phyloP scores from a whole-genome alignment of 352 stramenopile genomes.

The Globisporangium irregulare region DNA sequence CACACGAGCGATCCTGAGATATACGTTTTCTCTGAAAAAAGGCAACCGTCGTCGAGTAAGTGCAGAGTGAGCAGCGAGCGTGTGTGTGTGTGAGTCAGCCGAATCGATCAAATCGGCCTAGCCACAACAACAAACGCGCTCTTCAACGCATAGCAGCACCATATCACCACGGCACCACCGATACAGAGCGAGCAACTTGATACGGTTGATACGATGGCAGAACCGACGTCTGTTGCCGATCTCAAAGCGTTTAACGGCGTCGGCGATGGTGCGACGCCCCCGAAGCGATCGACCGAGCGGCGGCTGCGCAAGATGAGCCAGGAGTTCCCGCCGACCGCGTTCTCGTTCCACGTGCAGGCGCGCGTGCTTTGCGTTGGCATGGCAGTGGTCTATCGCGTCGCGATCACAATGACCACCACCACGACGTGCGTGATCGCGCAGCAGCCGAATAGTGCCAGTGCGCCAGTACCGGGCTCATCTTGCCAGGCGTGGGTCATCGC shows the following conservation, averaged over 20 bases:
- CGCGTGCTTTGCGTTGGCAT: constrained; percentile 52
- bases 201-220: not conserved
- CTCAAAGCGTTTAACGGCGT: not conserved
- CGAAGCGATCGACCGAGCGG: constrained; percentile 27
- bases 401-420: constrained; percentile 25
- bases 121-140: not conserved
- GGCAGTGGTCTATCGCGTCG: constrained; percentile 58
- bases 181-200: not conserved
- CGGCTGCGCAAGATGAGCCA: constrained; percentile 63
- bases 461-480: constrained; percentile 18
- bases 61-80: not conserved
- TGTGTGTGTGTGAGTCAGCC: not conserved
- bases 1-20: not conserved
- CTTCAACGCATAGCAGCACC: not conserved
- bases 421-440: constrained; percentile 18
- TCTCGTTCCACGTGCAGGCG: constrained; percentile 42
- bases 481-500: constrained; percentile 54
- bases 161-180: not conserved
- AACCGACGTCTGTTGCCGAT: not conserved
- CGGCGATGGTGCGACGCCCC: not conserved
- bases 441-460: constrained; percentile 16
- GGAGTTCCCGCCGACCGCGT: constrained; percentile 46
- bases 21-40: not conserved
- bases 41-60: not conserved
- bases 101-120: not conserved